These are phyloP conservation scores for Barnettozyma sucrosica DNA, from an alignment of 805 yeast species.

Conservation along the genomic window DNA sequence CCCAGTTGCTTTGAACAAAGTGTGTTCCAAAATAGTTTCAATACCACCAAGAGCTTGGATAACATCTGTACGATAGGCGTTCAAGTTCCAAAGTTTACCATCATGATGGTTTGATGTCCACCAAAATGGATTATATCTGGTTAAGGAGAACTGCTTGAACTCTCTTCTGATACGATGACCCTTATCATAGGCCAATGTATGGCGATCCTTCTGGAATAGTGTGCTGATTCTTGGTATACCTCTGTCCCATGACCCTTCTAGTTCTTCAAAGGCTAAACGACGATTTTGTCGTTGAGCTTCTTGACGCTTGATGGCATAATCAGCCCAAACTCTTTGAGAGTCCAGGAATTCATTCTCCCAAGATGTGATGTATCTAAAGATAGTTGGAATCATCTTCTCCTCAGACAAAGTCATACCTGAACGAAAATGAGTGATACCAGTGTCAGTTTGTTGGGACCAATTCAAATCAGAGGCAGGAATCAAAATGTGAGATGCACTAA, in stretches of 20 bases:
- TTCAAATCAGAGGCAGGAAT: conserved; percentile 89
- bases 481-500: conserved; percentile 91
- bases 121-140: conserved; percentile 87
- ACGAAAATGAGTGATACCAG: conserved; percentile 91
- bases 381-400: conserved; percentile 80
- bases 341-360: conserved; percentile 97
- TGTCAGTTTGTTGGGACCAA: conserved; percentile 90
- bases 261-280: conserved; percentile 83
- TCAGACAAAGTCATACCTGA: conserved; percentile 87
- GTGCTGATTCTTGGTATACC: conserved; percentile 97
- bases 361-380: conserved; percentile 84
- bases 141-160: conserved; percentile 65
- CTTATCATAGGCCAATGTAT: conserved; percentile 88
- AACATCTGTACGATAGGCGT: conserved; percentile 90
- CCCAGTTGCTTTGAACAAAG: conserved; percentile 93
- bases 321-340: conserved; percentile 97
- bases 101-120: conserved; percentile 94
- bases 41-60: conserved; percentile 97
- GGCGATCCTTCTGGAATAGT: conserved; percentile 89
- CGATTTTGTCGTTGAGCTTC: conserved; percentile 85
- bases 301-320: conserved; percentile 82
- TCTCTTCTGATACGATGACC: conserved; percentile 84
- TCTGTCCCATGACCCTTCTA: conserved; percentile 93
- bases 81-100: conserved; percentile 92
- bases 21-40: conserved; percentile 92